Conservation (phyloP, 331 rosid genomes). For the Malus hybrid region DNA sequence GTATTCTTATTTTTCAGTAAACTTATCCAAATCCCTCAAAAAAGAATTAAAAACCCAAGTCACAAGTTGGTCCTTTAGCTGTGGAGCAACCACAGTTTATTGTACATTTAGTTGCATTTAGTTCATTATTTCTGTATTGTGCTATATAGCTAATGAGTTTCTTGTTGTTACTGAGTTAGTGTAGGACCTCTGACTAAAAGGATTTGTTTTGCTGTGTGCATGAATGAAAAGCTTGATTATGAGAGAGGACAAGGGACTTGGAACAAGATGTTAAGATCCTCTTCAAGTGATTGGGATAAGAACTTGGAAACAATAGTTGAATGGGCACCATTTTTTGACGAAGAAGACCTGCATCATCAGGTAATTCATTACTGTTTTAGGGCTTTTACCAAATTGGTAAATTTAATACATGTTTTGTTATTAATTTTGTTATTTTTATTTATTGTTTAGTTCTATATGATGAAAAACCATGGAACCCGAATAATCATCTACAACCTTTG, state of each 20-base stretch:
- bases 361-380: conserved; percentile 30
- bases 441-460: conserved; percentile 47
- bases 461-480: conserved; percentile 80
- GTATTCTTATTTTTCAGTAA: neutral
- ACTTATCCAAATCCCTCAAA: neutral
- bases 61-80: neutral
- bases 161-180: neutral
- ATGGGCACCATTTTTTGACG: conserved; percentile 78
- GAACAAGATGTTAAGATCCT: conserved; percentile 57
- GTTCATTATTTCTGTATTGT: neutral
- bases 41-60: no score
- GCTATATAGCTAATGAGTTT: neutral
- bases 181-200: neutral
- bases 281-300: conserved; percentile 58
- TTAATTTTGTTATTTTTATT: conserved; percentile 15
- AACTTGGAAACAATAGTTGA: conserved; percentile 62
- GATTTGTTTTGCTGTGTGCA: conserved; percentile 19
- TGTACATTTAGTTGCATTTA: no score
- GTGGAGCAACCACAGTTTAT: neutral
- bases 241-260: conserved; percentile 48
- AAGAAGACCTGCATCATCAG: conserved; percentile 74
- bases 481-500: conserved; percentile 89
- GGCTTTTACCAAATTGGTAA: neutral
- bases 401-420: neutral
- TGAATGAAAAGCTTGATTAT: conserved; percentile 69